Evolutionary conservation across 1,284 basidiomycete genomes (phyloP), one percentile per base, ranked within the genome.

Genomic region (Sporisorium exsertum): DNA sequence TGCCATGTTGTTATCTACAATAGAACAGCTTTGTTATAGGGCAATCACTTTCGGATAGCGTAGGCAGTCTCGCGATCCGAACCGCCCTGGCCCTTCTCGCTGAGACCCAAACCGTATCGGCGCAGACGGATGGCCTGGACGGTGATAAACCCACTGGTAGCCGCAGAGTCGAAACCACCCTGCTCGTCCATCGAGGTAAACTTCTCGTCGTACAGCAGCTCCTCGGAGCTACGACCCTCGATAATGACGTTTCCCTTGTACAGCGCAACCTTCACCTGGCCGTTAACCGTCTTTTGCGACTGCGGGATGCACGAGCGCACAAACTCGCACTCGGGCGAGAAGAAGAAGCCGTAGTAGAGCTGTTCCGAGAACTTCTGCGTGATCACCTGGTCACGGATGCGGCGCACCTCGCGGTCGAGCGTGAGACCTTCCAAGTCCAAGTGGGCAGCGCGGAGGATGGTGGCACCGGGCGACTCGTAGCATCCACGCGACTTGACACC

Each of bases 151-250:
- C 84, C 84, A 15, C 76, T 75, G 29, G 84, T 81, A 27, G 78
- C 77, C 22, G 81, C 81, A 29, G 81, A 80, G 77, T 95, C 93
- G 87, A 98, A 98, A 51, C 96, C 96, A 78, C 95, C 95, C 69
- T 97, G 91, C 88, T 97, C 95, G 87, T 99, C 96, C 96, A 99
- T 99, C 67, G 94, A 97, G n/a, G 94, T 94, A 87, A 97, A 91
- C 67, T 92, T 92, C 84, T 94, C 95, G 84, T 99, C 96, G 87
- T 99, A 99, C 33, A 85, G 78, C 92, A 92, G 93, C 84, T 95
- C 94, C 27, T 93, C 89, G 72, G 94, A 96, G 83, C 90, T 91
- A 65, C 97, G 91, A 53, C 96, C 96, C 86, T 97, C 94, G 70
- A 99, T 89, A 78, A 96, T 89, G 53, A 96, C 93, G 87, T 97